Percentiles rank a stretch among this genome's conserved stretches.
phyloP scores from a whole-genome alignment of 768 basidiomycete species.

The Tylopilus plumbeoviolaceoides region DNA sequence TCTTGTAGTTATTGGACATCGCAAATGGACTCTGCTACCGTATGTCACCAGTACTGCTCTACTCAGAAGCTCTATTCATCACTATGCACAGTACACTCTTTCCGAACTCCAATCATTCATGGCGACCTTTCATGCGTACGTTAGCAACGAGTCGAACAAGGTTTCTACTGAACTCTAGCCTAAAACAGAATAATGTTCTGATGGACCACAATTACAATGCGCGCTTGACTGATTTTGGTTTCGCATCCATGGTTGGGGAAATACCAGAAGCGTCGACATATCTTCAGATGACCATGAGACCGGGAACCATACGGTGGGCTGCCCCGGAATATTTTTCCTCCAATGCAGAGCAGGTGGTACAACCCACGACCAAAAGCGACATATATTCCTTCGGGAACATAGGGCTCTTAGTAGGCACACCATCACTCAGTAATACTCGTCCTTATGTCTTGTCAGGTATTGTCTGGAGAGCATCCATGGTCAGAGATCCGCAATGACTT shows the following conservation, averaged over 20 bases:
- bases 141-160: neutral
- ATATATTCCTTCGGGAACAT: neutral
- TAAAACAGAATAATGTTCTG: conserved; percentile 3
- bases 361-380: neutral
- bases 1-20: neutral
- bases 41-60: neutral
- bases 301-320: conserved; percentile 5
- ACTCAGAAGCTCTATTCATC: no score
- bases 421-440: no score
- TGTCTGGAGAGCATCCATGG: neutral
- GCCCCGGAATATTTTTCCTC: conserved; percentile 7
- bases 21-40: conserved; percentile 4
- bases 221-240: conserved; percentile 6
- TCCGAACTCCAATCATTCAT: conserved; percentile 3
- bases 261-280: neutral
- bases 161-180: no score
- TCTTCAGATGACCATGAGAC: neutral
- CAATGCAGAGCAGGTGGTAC: neutral
- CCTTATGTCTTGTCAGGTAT: neutral
- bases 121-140: conserved; percentile 1
- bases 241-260: conserved; percentile 2
- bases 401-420: neutral
- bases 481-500: neutral
- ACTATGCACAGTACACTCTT: neutral
- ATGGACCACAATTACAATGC: conserved; percentile 1